Percentiles rank a stretch among this genome's conserved stretches.
Evolutionary conservation across 2,329 filamentous ascomycete genomes (phyloP).

Genomic region (Ceratocystis albifundus): DNA sequence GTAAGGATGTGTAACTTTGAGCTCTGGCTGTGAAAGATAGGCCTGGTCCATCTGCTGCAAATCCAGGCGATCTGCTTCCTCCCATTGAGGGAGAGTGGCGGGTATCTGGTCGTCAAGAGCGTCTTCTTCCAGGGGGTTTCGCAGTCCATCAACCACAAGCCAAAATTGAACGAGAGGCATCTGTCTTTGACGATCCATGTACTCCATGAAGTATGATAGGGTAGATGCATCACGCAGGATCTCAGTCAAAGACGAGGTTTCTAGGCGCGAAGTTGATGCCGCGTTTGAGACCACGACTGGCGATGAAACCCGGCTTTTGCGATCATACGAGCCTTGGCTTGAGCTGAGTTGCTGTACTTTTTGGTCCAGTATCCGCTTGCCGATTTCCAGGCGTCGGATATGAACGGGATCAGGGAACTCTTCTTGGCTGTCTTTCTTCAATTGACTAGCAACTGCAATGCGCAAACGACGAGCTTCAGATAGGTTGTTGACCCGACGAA

Average conservation of each 20-base stretch:
- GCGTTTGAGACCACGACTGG: constrained; percentile 26
- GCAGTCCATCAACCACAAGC: constrained; percentile 93
- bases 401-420: constrained; percentile 78
- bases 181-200: constrained; percentile 82
- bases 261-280: constrained; percentile 48
- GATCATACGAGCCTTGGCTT: constrained; percentile 19
- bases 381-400: constrained; percentile 78
- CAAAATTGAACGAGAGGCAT: constrained; percentile 95
- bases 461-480: constrained; percentile 87
- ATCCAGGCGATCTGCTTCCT: constrained; percentile 72
- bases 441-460: constrained; percentile 81
- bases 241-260: constrained; percentile 67
- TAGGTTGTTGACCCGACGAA: constrained; percentile 77
- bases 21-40: constrained; percentile 70
- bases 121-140: constrained; percentile 80
- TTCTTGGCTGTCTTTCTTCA: constrained; percentile 69
- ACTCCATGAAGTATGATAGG: constrained; percentile 98
- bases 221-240: constrained; percentile 83
- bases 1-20: constrained; percentile 61
- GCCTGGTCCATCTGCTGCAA: constrained; percentile 83
- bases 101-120: constrained; percentile 48
- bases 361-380: constrained; percentile 79
- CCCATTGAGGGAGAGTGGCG: constrained; percentile 56
- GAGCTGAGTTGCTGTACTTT: constrained; percentile 60
- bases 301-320: constrained; percentile 24